Evolutionary conservation across 192 early-diverging fungal genomes (phyloP), one percentile per base, ranked within the genome.

Genomic region (Umbelopsis isabellina): DNA sequence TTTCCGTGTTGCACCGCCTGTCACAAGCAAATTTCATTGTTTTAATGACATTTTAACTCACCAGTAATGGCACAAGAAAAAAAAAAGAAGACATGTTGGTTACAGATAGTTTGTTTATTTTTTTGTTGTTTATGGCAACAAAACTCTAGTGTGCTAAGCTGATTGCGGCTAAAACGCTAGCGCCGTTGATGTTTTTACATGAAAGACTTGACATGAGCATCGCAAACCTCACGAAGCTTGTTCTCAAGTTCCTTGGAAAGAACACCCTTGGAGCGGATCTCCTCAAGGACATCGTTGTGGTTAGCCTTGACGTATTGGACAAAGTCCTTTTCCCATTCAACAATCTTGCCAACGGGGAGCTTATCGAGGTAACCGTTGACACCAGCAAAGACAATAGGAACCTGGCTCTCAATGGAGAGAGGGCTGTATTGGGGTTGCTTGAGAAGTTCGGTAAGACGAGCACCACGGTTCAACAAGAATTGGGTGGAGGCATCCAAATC

Each of bases 401-500:
- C 97, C 90, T 98, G 97, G 85, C 94, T 90, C 89, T 99, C 95
- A 71, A 98, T 93, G 47, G 98, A 84, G 67, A 98, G 82, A 65
- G 98, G 98, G 81, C 84, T 86, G 92, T 97, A 98, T 88, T 99
- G 98, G 75, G 94, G 92, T 87, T 99, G 98, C 93, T 99, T 99
- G 79, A 99, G 85, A 75, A 99, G 88, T 89, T 99, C 98, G 45
- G 97, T 98, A 51, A 99, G 87, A 85, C 98, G 97, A 75, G 97
- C 95, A 91, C 98, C 98, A 91, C 98, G 95, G 93, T 97, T 97
- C 72, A 99, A 85, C 87, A 95, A 84, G 92, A 97, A 98, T 87
- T 98, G 98, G 65, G 98, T 99, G 74, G 98, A 97, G 75, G 97
- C 96, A 87, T 99, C 98, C 73, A 99, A 89, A 89, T 99, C 98